Evolutionary conservation across 2,329 filamentous ascomycete species (phyloP), one percentile per base, ranked within the genome.

Genomic region (Fusarium protoensiforme): DNA sequence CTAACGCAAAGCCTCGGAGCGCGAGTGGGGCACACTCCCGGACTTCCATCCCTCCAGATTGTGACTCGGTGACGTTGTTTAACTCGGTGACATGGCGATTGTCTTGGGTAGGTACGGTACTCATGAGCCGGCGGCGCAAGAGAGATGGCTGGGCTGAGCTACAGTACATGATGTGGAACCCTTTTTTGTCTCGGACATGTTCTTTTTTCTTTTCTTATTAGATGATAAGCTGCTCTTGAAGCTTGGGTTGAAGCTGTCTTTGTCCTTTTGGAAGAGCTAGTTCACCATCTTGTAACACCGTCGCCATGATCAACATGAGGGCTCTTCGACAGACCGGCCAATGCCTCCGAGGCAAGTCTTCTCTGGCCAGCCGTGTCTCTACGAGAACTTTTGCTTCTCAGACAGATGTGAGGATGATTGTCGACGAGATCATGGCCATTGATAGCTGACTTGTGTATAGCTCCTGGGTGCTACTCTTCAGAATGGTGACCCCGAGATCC

Each of bases 401-500:
- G 7, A 56, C 74, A 33, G 77, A 78, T 43, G 76, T 78, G 39
- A 58, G 76, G 60, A 13, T 5, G 10, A 8, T 3, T 24, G 6
- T 4, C 1, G 18, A 3, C 5, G 2, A 20, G 5, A 2, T 53
- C 5, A 41, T 31, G 27, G 18, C 1, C 10, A n/a, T 6, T 35
- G 20, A 35, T 36, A 18, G 22, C 65, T 75, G 18, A 78, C 46
- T 22, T 22, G 4, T n/a, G 4, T 20, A 22, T 13, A 98, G 94
- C 85, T 97, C 65, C 90, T 98, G 48, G 90, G 93, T 29, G 87
- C 93, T 60, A 86, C 91, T 78, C 89, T 98, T 53, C 88, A 95
- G 80, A 88, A 95, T 78, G 93, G 94, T 68, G 95, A 98, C 81
- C 94, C 95, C 35, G 87, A 91, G 62, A 92, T 98, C 71, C 96